These are phyloP conservation scores for Zygotorulaspora sp. DNA, from an alignment of 805 yeast genomes.

Conservation along the genomic window DNA sequence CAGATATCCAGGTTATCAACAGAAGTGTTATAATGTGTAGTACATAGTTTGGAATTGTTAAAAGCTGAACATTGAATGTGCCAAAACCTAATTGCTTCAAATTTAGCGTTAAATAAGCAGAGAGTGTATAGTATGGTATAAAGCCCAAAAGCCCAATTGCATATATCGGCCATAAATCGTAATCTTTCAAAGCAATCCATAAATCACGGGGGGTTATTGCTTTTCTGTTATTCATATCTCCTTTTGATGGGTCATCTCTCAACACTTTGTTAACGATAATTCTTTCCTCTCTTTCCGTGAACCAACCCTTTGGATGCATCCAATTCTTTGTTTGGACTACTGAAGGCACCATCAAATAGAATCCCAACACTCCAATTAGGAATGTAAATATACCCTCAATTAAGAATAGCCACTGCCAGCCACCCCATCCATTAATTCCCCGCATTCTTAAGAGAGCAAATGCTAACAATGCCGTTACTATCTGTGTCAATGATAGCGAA, in stretches of 20 bases:
- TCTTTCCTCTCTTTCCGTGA: conserved; percentile 50
- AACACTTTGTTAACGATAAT: conserved; percentile 55
- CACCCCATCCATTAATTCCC: conserved; percentile 42
- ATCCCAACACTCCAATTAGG: conserved; percentile 45
- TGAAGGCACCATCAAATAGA: conserved; percentile 51
- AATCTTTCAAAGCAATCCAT: conserved; percentile 42
- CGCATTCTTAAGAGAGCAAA: conserved; percentile 51
- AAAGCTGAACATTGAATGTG: conserved; percentile 47
- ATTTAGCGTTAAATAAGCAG: conserved; percentile 45
- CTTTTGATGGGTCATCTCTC: conserved; percentile 60
- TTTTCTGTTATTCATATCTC: conserved; percentile 60
- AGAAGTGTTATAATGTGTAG: conserved; percentile 39
- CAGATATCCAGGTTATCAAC: conserved; percentile 38
- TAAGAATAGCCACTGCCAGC: conserved; percentile 66
- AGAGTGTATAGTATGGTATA: conserved; percentile 36
- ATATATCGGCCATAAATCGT: conserved; percentile 53
- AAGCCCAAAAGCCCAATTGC: conserved; percentile 43
- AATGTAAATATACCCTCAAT: conserved; percentile 60
- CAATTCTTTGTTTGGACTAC: conserved; percentile 42
- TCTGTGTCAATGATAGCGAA: conserved; percentile 46
- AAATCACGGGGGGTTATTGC: conserved; percentile 41
- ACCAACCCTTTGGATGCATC: conserved; percentile 35
- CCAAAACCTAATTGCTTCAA: conserved; percentile 47
- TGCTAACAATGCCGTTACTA: conserved; percentile 46
- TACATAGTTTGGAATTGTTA: conserved; percentile 47